Conservation (phyloP, 1,139 yeast genomes). For the Suhomyces chickasaworum region DNA sequence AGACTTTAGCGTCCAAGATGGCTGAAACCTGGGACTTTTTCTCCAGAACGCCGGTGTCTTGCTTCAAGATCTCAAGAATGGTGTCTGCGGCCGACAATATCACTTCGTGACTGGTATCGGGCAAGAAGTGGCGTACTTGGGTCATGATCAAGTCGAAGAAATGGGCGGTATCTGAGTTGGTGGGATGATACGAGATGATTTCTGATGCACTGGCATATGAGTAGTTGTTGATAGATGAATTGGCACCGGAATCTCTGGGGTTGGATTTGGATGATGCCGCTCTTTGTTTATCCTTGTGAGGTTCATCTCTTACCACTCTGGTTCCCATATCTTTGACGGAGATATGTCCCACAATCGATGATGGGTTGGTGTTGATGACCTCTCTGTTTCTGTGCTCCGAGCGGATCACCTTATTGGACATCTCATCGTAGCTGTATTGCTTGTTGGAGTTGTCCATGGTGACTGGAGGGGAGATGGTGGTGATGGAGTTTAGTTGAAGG, state of each 20-base stretch:
- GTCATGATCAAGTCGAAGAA: constrained; percentile 34
- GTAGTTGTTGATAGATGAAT: constrained; percentile 16
- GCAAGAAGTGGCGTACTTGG: constrained; percentile 29
- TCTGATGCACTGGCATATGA: constrained; percentile 24
- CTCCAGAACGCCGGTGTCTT: constrained; percentile 32
- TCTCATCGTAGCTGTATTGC: constrained; percentile 55
- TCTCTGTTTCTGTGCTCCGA: constrained; percentile 50
- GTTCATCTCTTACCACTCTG: constrained; percentile 26
- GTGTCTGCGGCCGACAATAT: constrained; percentile 67
- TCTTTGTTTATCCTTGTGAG: constrained; percentile 7
- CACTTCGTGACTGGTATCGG: constrained; percentile 47
- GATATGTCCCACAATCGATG: constrained; percentile 68
- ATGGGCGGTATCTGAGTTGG: constrained; percentile 30
- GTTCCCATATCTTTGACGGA: constrained; percentile 71
- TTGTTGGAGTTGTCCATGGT: constrained; percentile 15
- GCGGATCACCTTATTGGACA: constrained; percentile 75
- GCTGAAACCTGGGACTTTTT: constrained; percentile 40
- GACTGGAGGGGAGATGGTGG: background rate
- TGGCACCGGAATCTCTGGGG: constrained; percentile 10
- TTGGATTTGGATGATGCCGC: constrained; percentile 15
- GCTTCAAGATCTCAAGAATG: constrained; percentile 59
- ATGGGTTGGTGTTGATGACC: constrained; percentile 59
- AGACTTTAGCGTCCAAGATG: constrained; percentile 49
- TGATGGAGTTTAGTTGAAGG: background rate
- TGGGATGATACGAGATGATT: constrained; percentile 28